Evolutionary conservation across 1,284 basidiomycete genomes (phyloP), one percentile per base, ranked within the genome.

Genomic region (Cutaneotrichosporon dermatis): DNA sequence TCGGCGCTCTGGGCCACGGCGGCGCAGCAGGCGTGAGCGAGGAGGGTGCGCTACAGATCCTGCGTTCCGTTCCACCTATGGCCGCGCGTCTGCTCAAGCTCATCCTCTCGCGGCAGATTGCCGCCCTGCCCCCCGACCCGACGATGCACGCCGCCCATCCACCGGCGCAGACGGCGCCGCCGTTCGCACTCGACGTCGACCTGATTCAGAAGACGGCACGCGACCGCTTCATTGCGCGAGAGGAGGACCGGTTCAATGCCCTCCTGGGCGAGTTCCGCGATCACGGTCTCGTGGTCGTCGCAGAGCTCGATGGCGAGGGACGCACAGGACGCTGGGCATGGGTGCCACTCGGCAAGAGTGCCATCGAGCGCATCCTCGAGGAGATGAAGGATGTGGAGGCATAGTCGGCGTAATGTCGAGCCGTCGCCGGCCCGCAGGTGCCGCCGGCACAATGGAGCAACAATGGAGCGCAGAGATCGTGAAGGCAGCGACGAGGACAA

Each of bases 211-310:
- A 66, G 46, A 49, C 73, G 16, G 74, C 74, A 3, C 69, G 69
- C 51, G 88, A 90, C 57, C 83, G 88, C 48, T 93, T 96, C 69
- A 84, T 95, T 54, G 92, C 92, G 6, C 87, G 88, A 49, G 92
- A 86, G 72, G 90, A 93, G 67, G 89, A 88, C 12, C 84, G 91
- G 45, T 81, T 94, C 71, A 83, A 88, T 37, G 85, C 90, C 7
- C 79, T 93, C 39, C 79, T 96, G 53, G 86, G 86, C 33, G 93
- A 97, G 77, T 96, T 93, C 75, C 84, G 84, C 68, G 93, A 97
- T 75, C 93, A 97, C 69, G 85, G 85, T 2, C 74, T 96, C 67
- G 85, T 96, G 13, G 80, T 89, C 13, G 78, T 80, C n/a, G 80
- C 82, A 6, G 61, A 62, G n/a, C 52, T 68, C 70, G 66, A 79